Base-by-base conservation (phyloP, 2,329 filamentous ascomycete genomes). In the Magnaporthiopsis rhizophila region DNA sequence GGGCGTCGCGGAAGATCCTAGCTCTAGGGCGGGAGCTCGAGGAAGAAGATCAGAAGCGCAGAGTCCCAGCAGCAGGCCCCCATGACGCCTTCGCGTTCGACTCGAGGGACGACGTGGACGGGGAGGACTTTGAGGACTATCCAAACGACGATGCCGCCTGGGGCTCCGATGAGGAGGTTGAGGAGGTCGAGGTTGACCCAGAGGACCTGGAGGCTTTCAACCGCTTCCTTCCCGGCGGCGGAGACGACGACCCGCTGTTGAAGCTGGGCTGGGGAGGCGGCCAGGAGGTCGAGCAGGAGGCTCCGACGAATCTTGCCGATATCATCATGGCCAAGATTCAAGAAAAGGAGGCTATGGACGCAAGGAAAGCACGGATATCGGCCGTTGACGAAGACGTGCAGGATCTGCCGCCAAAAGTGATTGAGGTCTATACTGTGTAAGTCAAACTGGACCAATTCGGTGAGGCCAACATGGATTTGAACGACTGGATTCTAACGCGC, bases 241-340 rank as follows among this genome's bases (percentile, higher is more conserved):
- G 90, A 69, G 88, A 92, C 67, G 86, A 86, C 66, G 84, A 93
- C 69, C 86, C 90, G 4, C 84, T 95, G 69, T 80, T 92, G 68
- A 86, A 88, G 73, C 85, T 90, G 58, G 84, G 84, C 34, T 85
- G 81, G 79, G 81, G 76, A 56, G 74, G 77, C 5, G 76, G 76
- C 62, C 79, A 78, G 15, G 76, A 76, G 21, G 73, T 72, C 64
- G 72, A 77, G 36, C 77, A 81, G 50, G 83, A 65, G 81, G 84
- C 65, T 5, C 62, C 66, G 18, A 91, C 89, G 67, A 97, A 98
- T 74, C 81, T 99, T 65, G 92, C 95, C 21, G 93, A 97, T 72
- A 80, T 99, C 67, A 99, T 99, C 68, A 79, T 99, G 65, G 88
- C 94, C 73, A 97, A 96, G 78, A 99, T 99, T 72, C 92, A 92